Percentiles rank a stretch among this genome's conserved stretches.
phyloP scores from a whole-genome alignment of 257 asterid species.

The Cordia subcordata region DNA sequence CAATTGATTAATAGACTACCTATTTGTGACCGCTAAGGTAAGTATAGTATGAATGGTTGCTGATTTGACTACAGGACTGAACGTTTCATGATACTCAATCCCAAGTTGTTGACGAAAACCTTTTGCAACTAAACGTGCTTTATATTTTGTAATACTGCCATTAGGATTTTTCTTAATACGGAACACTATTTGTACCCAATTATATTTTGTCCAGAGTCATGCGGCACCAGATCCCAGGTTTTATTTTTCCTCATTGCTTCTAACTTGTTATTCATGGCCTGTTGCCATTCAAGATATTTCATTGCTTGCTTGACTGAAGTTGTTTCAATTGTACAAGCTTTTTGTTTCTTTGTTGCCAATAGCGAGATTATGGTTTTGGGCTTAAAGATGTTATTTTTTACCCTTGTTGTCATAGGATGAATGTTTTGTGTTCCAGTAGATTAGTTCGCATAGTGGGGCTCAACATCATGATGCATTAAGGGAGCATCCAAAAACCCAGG shows the following conservation, averaged over 20 bases:
- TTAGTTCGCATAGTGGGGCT: too few species aligned
- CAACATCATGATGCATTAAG: too few species aligned
- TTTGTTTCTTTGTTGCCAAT: neutral
- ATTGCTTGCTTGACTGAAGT: neutral
- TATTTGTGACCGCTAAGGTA: neutral
- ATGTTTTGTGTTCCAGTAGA: neutral
- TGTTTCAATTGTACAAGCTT: neutral
- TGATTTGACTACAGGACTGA: neutral
- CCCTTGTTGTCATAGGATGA: neutral
- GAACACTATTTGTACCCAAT: conserved; percentile 3
- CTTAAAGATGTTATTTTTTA: neutral
- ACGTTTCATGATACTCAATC: neutral
- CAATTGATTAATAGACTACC: neutral
- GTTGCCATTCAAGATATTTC: neutral
- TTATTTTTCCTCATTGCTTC: neutral
- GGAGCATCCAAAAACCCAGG: too few species aligned
- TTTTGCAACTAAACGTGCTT: neutral
- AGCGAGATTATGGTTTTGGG: neutral
- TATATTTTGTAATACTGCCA: neutral
- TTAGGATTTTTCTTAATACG: neutral
- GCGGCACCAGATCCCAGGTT: neutral
- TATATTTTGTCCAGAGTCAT: neutral
- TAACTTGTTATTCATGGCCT: neutral
- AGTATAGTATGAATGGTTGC: neutral
- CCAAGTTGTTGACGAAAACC: neutral